Conservation (phyloP, 257 asterid species). For the Pogostemon cablin region DNA sequence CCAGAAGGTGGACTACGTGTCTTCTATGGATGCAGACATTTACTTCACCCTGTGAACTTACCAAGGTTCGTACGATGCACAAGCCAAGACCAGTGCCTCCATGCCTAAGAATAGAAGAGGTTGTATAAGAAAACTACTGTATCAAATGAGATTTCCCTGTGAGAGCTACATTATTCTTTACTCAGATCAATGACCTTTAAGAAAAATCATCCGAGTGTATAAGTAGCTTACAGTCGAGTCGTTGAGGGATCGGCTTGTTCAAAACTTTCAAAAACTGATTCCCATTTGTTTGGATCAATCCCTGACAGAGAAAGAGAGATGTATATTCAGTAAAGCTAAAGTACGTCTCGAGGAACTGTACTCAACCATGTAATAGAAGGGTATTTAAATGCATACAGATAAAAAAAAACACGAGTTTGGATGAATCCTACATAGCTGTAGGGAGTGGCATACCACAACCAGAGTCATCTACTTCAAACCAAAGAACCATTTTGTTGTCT, state of each 20-base stretch:
- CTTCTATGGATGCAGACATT: not conserved
- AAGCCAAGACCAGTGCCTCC: conserved; percentile 98
- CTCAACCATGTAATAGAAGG: not conserved
- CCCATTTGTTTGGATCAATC: conserved; percentile 92
- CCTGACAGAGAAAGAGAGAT: conserved; percentile 47
- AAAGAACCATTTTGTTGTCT: conserved; percentile 61
- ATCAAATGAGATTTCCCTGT: conserved; percentile 3
- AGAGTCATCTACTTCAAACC: conserved; percentile 94
- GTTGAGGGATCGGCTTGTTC: conserved; percentile 99
- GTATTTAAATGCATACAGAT: conserved; percentile 2
- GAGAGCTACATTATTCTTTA: conserved; percentile 1
- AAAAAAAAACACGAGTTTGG: not conserved
- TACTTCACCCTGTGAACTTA: conserved; percentile 40
- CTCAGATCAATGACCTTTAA: not conserved
- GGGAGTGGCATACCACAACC: conserved; percentile 73
- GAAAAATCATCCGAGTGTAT: not conserved
- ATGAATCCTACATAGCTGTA: conserved; percentile 12
- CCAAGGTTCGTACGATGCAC: conserved; percentile 93
- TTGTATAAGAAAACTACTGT: conserved; percentile 4
- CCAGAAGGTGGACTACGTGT: not conserved
- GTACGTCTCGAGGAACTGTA: conserved; percentile 2
- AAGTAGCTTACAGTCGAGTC: conserved; percentile 75
- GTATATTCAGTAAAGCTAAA: conserved; percentile 8
- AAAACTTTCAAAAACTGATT: conserved; percentile 92
- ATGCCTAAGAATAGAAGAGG: conserved; percentile 56